Base-by-base conservation (phyloP, 345 rosid genomes). In the Lumnitzera littorea region DNA sequence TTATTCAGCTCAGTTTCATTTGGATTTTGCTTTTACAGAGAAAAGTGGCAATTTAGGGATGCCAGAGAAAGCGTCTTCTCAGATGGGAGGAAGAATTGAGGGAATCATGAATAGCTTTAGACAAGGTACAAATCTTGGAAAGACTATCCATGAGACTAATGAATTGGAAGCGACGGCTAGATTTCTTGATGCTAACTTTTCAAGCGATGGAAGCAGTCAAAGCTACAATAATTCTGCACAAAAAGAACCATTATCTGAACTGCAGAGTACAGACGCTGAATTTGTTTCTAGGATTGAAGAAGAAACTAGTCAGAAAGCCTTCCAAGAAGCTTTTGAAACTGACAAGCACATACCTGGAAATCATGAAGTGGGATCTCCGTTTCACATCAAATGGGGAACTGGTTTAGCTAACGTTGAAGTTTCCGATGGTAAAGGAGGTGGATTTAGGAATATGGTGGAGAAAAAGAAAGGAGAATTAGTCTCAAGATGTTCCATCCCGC, bases 91-190 rank as follows among this genome's bases (percentile, higher is more conserved):
- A 67, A 70, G 76, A 61, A 73, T 77, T 24, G 80, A 72, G 52
- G 83, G 77, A 51, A 77, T 77, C 62, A 65, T 82, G 68, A 76
- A 67, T 62, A 69, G 57, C 65, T 80, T 78, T 59, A 73, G 73
- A 64, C 74, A 65, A 63, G 72, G 71, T 48, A 62, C 63, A 56
- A 67, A 53, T 57, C 63, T 15, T 11, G 56, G 65, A 29, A 71
- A 48, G 61, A 74, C 61, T 25, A 61, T 56, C 64, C 58, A 36
- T 49, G 14, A 11, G 50, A 60, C 61, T 43, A 51, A 64, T 51
- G 72, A 60, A 54, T 57, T 62, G 65, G 73, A 67, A 66, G 62
- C 4, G 6, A 50, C 56, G 23, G 60, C 65, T 31, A 48, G 16
- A 59, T 49, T 58, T 24, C 31, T 12, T 16, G 55, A 27, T 62